Evolutionary conservation across 2,329 filamentous ascomycete species (phyloP).

Genomic region (Aspergillus pseudotamarii): DNA sequence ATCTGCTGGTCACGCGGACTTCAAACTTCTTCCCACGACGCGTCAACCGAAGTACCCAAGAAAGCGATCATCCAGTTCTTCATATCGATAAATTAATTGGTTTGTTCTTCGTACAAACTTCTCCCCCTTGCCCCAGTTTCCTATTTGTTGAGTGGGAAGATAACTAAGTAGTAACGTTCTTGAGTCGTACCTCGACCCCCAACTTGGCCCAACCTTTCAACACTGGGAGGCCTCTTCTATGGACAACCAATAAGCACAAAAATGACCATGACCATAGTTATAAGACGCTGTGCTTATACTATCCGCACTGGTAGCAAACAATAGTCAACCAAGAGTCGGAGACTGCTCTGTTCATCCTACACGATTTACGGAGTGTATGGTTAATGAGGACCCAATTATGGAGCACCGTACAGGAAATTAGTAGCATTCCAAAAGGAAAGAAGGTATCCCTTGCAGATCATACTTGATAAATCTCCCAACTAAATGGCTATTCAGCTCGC

Average conservation of each 20-base stretch:
- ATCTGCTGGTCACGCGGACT: constrained; percentile 26
- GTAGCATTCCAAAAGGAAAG: neutral
- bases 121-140: neutral
- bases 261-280: neutral
- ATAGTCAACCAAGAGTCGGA: too few species aligned
- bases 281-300: neutral
- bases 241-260: neutral
- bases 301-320: too few species aligned
- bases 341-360: neutral
- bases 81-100: neutral
- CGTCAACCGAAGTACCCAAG: constrained; percentile 14
- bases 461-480: neutral
- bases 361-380: neutral
- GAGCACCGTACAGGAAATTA: neutral
- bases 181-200: neutral
- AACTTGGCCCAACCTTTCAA: too few species aligned
- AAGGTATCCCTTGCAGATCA: constrained; percentile 14
- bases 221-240: too few species aligned
- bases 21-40: constrained; percentile 14
- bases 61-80: neutral
- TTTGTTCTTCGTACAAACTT: neutral
- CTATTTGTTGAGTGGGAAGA: neutral
- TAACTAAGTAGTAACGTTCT: neutral
- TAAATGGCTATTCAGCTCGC: neutral
- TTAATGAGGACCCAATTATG: neutral